Conservation (phyloP, 495 filamentous ascomycete species). For the Aspergillus sclerotiicarbonarius region DNA sequence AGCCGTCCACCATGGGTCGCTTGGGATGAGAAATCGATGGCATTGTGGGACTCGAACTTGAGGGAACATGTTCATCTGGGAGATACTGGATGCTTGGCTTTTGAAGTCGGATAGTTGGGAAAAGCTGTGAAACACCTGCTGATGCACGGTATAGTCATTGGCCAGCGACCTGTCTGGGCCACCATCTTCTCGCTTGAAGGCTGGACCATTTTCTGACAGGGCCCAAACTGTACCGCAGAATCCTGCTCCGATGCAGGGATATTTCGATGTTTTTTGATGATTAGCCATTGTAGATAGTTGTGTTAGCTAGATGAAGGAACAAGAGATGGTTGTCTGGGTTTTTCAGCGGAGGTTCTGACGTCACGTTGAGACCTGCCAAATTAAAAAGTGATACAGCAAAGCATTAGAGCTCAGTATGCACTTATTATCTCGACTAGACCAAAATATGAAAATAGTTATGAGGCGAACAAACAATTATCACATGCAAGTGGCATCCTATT, state of each 20-base stretch:
- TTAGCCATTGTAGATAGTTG: neutral
- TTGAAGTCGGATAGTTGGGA: neutral
- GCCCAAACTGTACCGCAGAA: conserved; percentile 34
- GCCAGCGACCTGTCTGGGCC: conserved; percentile 29
- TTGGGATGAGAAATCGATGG: conserved; percentile 20
- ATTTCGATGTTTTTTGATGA: neutral
- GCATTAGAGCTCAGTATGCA: too few species aligned
- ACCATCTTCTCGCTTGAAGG: conserved; percentile 39
- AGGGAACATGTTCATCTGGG: neutral
- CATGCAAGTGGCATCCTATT: neutral
- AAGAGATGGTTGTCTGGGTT: too few species aligned
- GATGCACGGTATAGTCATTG: conserved; percentile 38
- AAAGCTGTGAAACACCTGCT: conserved; percentile 16
- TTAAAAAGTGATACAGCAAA: too few species aligned
- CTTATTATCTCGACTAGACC: too few species aligned
- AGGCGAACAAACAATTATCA: neutral
- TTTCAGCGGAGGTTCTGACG: too few species aligned
- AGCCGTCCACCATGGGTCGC: conserved; percentile 32
- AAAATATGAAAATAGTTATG: neutral
- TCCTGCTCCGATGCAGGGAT: conserved; percentile 20
- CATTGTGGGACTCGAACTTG: conserved; percentile 23
- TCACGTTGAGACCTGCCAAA: too few species aligned
- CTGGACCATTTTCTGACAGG: conserved; percentile 10
- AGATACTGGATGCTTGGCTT: neutral
- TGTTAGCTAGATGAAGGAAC: neutral